A percentile compares a stretch with the other conserved stretches of the same genome.
phyloP scores from a whole-genome alignment of 2,329 filamentous ascomycete genomes.

The Plenodomus lindquistii region DNA sequence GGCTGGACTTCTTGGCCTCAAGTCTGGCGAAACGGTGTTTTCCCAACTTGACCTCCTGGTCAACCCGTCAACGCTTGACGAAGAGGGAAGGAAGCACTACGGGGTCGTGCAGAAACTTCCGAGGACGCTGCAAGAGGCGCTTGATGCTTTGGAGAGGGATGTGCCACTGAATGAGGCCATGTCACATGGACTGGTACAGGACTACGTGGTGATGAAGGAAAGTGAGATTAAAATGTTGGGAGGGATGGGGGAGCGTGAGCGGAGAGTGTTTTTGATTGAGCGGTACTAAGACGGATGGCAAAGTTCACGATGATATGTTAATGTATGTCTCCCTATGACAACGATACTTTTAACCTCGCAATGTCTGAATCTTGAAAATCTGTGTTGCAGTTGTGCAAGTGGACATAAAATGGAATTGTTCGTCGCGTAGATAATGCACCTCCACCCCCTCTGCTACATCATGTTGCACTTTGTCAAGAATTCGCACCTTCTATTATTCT shows the following conservation, averaged over 20 bases:
- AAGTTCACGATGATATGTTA: no score
- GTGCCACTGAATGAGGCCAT: conserved; percentile 52
- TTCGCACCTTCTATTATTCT: no score
- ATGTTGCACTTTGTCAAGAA: no score
- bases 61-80: conserved; percentile 28
- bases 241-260: conserved; percentile 53
- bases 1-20: conserved; percentile 62
- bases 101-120: conserved; percentile 62
- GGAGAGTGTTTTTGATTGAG: conserved; percentile 65
- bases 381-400: no score
- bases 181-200: conserved; percentile 55
- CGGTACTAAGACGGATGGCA: conserved; percentile 55
- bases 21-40: conserved; percentile 45
- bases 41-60: conserved; percentile 60
- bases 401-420: no score
- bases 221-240: conserved; percentile 59
- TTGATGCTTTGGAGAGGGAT: conserved; percentile 57
- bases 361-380: no score
- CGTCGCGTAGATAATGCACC: no score
- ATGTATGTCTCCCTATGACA: neutral
- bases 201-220: conserved; percentile 63
- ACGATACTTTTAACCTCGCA: no score
- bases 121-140: conserved; percentile 56
- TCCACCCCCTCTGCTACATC: no score
- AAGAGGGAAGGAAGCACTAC: conserved; percentile 52